Percentiles rank a stretch among this genome's conserved stretches.
Evolutionary conservation across 129 eudicot species (phyloP).

Genomic region (Centaurea solstitialis): DNA sequence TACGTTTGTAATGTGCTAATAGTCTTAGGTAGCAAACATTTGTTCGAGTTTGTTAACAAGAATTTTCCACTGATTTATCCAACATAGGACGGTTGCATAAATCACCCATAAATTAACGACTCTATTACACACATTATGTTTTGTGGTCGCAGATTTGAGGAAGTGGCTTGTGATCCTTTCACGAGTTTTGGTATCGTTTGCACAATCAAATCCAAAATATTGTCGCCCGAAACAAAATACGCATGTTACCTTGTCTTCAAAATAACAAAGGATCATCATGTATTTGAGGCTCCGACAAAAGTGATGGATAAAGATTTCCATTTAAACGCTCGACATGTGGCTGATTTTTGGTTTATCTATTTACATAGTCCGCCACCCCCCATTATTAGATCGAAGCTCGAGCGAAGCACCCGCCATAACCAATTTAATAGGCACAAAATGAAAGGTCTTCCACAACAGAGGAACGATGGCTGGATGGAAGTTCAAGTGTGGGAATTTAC

Average conservation of each 20-base stretch:
- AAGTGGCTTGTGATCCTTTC: not conserved
- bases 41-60: too few relatives aligned
- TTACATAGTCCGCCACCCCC: constrained; percentile 12
- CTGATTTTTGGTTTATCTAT: not conserved
- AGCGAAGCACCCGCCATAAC: not conserved
- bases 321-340: not conserved
- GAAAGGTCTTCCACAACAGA: constrained; percentile 6
- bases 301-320: not conserved
- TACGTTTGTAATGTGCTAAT: too few relatives aligned
- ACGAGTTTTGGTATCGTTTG: not conserved
- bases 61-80: too few relatives aligned
- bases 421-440: not conserved
- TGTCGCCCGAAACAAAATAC: not conserved
- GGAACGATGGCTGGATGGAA: constrained; percentile 23
- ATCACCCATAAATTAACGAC: not conserved
- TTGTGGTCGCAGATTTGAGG: not conserved
- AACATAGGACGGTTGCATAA: too few relatives aligned
- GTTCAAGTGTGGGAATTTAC: constrained; percentile 4
- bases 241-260: constrained; percentile 4
- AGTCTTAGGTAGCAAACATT: too few relatives aligned
- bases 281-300: not conserved
- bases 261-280: not conserved
- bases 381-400: not conserved
- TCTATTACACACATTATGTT: not conserved
- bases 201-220: not conserved